Conservation (phyloP, 83 land plant species). For the Diphasiastrum complanatum region DNA sequence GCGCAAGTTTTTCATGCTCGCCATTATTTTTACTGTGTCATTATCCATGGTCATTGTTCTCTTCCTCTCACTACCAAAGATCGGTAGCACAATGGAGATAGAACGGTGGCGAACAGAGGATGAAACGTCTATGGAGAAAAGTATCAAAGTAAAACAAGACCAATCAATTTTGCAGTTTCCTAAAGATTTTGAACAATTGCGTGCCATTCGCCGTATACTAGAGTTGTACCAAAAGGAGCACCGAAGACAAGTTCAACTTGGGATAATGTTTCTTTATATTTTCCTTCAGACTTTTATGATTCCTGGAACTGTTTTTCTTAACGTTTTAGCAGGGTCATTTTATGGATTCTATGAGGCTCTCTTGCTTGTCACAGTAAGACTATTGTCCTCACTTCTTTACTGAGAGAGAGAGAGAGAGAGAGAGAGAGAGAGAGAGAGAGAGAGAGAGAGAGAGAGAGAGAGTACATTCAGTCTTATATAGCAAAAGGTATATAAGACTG, state of each 20-base stretch:
- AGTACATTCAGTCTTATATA: no score
- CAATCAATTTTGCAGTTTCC: slow-evolving; percentile 2
- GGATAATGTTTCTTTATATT: slow-evolving; percentile 14
- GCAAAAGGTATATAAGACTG: no score
- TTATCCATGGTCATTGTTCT: slow-evolving; percentile 21
- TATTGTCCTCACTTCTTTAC: not conserved
- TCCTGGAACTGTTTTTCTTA: slow-evolving; percentile 23
- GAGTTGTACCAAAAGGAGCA: slow-evolving; percentile 12
- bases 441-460: no score
- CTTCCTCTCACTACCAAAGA: slow-evolving; percentile 16
- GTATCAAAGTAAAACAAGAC: not conserved
- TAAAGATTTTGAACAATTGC: slow-evolving; percentile 14
- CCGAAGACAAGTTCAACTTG: slow-evolving; percentile 13
- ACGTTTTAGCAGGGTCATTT: slow-evolving; percentile 25
- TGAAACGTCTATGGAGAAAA: not conserved
- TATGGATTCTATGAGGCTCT: slow-evolving; percentile 25
- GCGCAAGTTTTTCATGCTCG: slow-evolving; percentile 17
- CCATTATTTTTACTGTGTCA: slow-evolving; percentile 21
- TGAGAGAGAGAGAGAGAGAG: no score
- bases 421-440: no score
- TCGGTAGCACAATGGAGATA: not conserved
- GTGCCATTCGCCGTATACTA: slow-evolving; percentile 7
- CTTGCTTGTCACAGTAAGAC: slow-evolving; percentile 21
- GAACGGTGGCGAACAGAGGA: slow-evolving; percentile 1
- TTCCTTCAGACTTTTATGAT: slow-evolving; percentile 29